phyloP scores from a whole-genome alignment of 352 stramenopile genomes.

The Pythium vanterpoolii region DNA sequence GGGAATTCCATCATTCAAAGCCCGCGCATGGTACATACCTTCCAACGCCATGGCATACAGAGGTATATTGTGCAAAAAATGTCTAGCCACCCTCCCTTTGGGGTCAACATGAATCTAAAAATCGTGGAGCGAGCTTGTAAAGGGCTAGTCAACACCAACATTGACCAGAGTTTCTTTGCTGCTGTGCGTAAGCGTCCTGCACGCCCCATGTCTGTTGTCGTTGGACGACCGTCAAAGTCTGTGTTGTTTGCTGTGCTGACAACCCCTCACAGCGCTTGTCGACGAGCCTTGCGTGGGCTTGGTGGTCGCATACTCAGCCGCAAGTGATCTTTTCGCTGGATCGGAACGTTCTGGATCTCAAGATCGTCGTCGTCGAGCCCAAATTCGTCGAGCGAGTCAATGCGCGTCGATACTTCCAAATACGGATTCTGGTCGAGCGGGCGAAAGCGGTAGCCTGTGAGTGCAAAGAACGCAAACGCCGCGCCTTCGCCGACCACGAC shows the following conservation, averaged over 20 bases:
- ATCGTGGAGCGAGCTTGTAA: too few relatives aligned
- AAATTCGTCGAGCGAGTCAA: constrained; percentile 81
- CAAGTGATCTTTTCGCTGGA: constrained; percentile 35
- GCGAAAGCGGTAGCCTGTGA: constrained; percentile 91
- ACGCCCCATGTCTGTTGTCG: not conserved
- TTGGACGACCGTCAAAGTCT: not conserved
- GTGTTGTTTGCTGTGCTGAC: not conserved
- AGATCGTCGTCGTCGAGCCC: constrained; percentile 48
- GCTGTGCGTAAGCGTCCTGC: too few relatives aligned
- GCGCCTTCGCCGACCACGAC: constrained; percentile 68
- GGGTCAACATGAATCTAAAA: not conserved
- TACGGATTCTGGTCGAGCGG: constrained; percentile 92
- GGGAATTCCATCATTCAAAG: too few relatives aligned
- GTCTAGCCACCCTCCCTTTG: too few relatives aligned
- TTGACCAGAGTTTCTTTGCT: not conserved
- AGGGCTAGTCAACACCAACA: too few relatives aligned
- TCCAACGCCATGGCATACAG: too few relatives aligned
- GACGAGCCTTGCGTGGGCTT: constrained; percentile 17
- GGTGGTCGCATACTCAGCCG: constrained; percentile 20
- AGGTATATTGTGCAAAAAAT: too few relatives aligned
- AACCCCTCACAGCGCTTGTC: constrained; percentile 1
- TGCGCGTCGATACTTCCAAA: constrained; percentile 68
- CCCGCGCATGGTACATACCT: too few relatives aligned
- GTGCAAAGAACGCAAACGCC: constrained; percentile 90
- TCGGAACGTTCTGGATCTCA: constrained; percentile 31